phyloP scores from a whole-genome alignment of 2,329 filamentous ascomycete genomes.

The Paecilomyces formosus region DNA sequence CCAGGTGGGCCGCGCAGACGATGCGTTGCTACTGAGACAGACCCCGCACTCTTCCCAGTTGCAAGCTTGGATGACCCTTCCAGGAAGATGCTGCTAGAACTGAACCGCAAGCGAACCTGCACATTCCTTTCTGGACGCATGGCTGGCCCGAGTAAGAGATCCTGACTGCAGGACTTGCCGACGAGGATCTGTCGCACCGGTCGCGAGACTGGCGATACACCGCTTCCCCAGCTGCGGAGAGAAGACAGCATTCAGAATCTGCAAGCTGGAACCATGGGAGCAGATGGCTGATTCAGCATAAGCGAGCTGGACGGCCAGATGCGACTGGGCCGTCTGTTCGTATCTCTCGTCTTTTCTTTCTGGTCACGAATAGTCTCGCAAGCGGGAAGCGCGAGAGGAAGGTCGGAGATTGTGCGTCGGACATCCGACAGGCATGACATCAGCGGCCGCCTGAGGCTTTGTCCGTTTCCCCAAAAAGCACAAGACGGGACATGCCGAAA shows the following conservation, averaged over 20 bases:
- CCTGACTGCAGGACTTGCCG: neutral
- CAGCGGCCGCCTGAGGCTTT: neutral
- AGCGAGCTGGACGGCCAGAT: neutral
- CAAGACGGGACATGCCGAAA: neutral
- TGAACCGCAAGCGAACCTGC: neutral
- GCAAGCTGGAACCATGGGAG: neutral
- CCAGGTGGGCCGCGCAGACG: neutral
- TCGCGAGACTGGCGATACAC: neutral
- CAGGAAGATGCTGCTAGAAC: neutral
- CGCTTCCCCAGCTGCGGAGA: neutral
- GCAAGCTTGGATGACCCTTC: neutral
- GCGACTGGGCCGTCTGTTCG: neutral
- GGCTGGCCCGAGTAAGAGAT: neutral
- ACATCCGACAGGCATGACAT: neutral
- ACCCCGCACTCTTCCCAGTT: neutral
- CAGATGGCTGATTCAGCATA: neutral
- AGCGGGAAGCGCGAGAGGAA: neutral
- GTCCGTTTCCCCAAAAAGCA: too few species aligned
- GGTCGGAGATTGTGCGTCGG: neutral
- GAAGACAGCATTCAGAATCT: neutral
- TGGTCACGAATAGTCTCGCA: neutral
- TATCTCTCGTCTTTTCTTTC: neutral
- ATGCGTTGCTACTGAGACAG: neutral
- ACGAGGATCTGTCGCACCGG: neutral
- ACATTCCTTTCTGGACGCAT: neutral